These are phyloP conservation scores for Trypethelium eluteriae DNA, from an alignment of 495 filamentous ascomycete species.

Conservation along the genomic window DNA sequence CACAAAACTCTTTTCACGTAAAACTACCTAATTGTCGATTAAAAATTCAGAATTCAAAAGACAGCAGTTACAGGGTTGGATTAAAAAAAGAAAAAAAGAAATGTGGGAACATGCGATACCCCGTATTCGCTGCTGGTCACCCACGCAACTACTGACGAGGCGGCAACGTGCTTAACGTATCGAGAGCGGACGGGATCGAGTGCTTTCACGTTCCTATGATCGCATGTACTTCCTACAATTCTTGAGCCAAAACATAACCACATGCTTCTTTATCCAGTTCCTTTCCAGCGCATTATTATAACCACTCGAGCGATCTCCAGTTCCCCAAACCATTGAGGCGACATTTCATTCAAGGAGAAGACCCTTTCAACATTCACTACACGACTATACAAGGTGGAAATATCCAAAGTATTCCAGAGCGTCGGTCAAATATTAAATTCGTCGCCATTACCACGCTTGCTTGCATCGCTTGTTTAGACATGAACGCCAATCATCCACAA, in stretches of 20 bases:
- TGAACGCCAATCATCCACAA: not conserved
- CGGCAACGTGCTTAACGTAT: slow-evolving; percentile 13
- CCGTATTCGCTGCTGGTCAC: slow-evolving; percentile 12
- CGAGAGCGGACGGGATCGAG: slow-evolving; percentile 12
- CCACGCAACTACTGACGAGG: slow-evolving; percentile 12
- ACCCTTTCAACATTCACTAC: not conserved
- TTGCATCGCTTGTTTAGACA: not conserved
- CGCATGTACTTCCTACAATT: not conserved
- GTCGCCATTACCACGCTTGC: not conserved
- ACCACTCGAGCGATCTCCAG: no score
- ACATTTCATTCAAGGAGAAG: not conserved
- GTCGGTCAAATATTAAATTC: not conserved
- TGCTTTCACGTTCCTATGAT: slow-evolving; percentile 13
- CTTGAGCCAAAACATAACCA: no score
- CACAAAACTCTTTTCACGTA: no score
- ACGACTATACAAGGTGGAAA: not conserved
- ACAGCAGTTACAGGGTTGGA: not conserved
- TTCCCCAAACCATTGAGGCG: no score
- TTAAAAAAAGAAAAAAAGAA: not conserved
- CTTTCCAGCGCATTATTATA: no score
- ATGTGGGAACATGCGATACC: not conserved
- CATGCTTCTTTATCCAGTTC: no score
- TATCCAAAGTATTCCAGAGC: not conserved
- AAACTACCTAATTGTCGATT: no score
- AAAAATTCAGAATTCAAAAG: not conserved